Evolutionary conservation across 2,329 filamentous ascomycete species (phyloP), one percentile per base, ranked within the genome.

Genomic region (Nigrospora osmanthi): DNA sequence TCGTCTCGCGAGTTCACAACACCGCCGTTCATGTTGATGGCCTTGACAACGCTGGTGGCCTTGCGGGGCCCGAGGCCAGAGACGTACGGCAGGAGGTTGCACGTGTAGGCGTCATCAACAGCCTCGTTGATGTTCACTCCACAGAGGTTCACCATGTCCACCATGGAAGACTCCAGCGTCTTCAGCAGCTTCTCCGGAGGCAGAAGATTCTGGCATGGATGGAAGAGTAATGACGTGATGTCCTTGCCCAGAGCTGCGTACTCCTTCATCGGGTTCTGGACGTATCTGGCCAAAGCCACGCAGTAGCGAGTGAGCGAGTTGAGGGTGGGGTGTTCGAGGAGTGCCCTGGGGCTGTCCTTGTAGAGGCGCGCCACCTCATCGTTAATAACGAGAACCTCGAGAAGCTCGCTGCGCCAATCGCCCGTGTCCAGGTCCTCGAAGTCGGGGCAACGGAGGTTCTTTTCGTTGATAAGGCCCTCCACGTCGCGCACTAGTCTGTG

Each of bases 321-420:
- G 30, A 95, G 74, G 12, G 83, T 83, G 6, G 93, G 89, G 59
- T 95, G 88, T 51, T 97, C 91, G 11, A 78, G 70, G 40, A 78
- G 72, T 11, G 87, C 90, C 36, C 90, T 81, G 13, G 83, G 79
- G 61, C 89, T 96, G 56, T 89, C 88, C 65, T 96, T 90, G 69
- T 96, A 98, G 4, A 97, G 77, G 38, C 93, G 82, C n/a, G 93
- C 93, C 41, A 96, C 89, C 67, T 98, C 93, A 56, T 98, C 93
- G 55, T 97, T 96, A 50, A 96, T 87, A 44, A 95, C 81, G 30
- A 97, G 75, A 11, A 97, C 85, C 47, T 97, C 91, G 30, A 98
- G 73, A 11, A 81, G 80, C 58, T 95, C 89, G 47, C 75, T 86
- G 46, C 83, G 77, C 51, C 86, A 85, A 49, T 89, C 83, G 45